A percentile compares a stretch with the other conserved stretches of the same genome.
Conservation (phyloP, 371 early-diverging fungal species). For the Mortierella sp. region DNA sequence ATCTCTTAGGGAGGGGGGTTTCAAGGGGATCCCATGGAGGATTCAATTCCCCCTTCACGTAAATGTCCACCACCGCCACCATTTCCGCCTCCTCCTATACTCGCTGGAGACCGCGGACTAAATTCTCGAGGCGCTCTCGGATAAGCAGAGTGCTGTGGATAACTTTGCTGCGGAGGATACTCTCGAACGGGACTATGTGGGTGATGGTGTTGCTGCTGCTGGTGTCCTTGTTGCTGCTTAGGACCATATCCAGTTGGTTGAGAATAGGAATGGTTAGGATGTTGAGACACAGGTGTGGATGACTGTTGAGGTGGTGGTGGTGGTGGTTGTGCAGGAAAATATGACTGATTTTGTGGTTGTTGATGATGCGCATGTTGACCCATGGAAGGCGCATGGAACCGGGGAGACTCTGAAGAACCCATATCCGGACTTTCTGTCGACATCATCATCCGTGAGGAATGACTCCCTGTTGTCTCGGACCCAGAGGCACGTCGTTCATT, state of each 20-base stretch:
- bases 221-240: constrained; percentile 14
- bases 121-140: too few relatives aligned
- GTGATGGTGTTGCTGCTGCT: constrained; percentile 7
- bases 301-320: constrained; percentile 7
- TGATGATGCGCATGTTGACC: constrained; percentile 5
- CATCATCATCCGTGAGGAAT: constrained; percentile 12
- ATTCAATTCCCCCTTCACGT: not conserved
- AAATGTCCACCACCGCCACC: too few relatives aligned
- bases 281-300: not conserved
- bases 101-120: too few relatives aligned
- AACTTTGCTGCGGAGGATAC: constrained; percentile 3
- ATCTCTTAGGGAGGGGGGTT: too few relatives aligned
- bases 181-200: constrained; percentile 18
- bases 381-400: not conserved
- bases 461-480: not conserved
- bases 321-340: not conserved
- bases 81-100: too few relatives aligned
- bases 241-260: too few relatives aligned
- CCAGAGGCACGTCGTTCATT: constrained; percentile 12
- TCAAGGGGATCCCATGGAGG: constrained; percentile 9
- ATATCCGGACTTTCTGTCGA: constrained; percentile 25
- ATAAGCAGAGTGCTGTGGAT: not conserved
- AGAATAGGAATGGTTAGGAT: too few relatives aligned
- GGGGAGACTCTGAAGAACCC: constrained; percentile 3
- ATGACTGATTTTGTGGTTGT: constrained; percentile 2